These are phyloP conservation scores for Medicago truncatula DNA, from an alignment of 306 rosid species.

Conservation along the genomic window MtrunA17r5.0-ANR NC_053049.1:14671001-14671500, in stretches of 20 bases:
- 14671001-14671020: neutral
- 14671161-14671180: neutral
- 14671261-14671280: no score
- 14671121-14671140: neutral
- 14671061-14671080: neutral
- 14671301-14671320: no score
- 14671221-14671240: slow-evolving; percentile 9
- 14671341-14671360: no score
- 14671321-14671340: no score
- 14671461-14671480: no score
- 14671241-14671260: neutral
- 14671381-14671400: no score
- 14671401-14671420: no score
- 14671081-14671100: neutral
- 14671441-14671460: no score
- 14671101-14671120: neutral
- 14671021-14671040: neutral
- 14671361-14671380: no score
- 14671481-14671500: no score
- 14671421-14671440: no score
- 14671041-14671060: neutral
- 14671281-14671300: no score
- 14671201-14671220: neutral
- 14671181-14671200: slow-evolving; percentile 4
- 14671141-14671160: neutral